phyloP scores from a whole-genome alignment of 768 basidiomycete species.

The Collybia mongolica region DNA sequence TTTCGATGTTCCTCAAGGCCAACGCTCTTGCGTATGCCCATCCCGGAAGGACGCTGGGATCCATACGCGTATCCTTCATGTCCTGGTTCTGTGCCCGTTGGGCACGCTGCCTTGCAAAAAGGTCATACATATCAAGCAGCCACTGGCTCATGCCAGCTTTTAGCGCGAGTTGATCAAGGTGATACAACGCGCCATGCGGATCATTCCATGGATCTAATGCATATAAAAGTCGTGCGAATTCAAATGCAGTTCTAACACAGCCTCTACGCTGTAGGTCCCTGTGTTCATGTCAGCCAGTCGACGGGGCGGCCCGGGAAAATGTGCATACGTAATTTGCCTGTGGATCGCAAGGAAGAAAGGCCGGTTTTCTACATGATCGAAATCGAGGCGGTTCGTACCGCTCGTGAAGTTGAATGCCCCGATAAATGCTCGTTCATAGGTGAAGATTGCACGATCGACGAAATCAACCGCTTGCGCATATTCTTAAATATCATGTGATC shows the following conservation, averaged over 20 bases:
- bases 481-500: conserved; percentile 40
- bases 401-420: conserved; percentile 83
- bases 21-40: conserved; percentile 75
- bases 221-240: conserved; percentile 84
- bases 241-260: conserved; percentile 86
- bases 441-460: conserved; percentile 90
- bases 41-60: conserved; percentile 71
- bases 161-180: conserved; percentile 83
- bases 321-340: conserved; percentile 72
- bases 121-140: conserved; percentile 68
- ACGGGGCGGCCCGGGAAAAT: not conserved
- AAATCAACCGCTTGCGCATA: conserved; percentile 83
- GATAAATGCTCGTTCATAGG: conserved; percentile 88
- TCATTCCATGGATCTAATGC: conserved; percentile 85
- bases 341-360: conserved; percentile 90
- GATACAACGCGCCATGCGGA: conserved; percentile 82
- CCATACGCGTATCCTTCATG: conserved; percentile 27
- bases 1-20: conserved; percentile 55
- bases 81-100: conserved; percentile 11
- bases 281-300: not conserved
- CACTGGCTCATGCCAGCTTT: conserved; percentile 81
- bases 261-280: conserved; percentile 90
- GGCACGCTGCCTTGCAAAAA: conserved; percentile 32
- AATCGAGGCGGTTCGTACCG: conserved; percentile 84
- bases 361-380: conserved; percentile 87